These are phyloP conservation scores for Yamadazyma ubonensis DNA, from an alignment of 805 yeast genomes.

Conservation along the genomic window DNA sequence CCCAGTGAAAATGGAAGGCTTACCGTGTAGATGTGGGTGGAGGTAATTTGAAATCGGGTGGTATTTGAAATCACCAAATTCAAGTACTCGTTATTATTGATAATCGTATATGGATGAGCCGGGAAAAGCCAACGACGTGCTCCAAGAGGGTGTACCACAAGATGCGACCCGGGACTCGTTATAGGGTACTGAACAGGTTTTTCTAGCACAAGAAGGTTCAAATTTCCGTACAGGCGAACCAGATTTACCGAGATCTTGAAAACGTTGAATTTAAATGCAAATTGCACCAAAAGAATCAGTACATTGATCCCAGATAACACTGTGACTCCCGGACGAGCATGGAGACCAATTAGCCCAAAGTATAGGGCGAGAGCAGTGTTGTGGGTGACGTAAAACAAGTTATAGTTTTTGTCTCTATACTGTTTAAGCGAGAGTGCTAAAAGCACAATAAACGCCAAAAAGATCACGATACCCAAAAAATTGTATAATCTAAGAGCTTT, in stretches of 20 bases:
- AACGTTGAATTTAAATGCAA: slow-evolving; percentile 28
- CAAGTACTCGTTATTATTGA: slow-evolving; percentile 11
- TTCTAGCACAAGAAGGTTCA: slow-evolving; percentile 8
- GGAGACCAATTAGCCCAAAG: slow-evolving; percentile 49
- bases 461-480: slow-evolving; percentile 51
- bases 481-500: slow-evolving; percentile 43
- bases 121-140: slow-evolving; percentile 8
- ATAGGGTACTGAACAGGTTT: slow-evolving; percentile 12
- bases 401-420: slow-evolving; percentile 50
- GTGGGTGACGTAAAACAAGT: slow-evolving; percentile 56
- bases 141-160: slow-evolving; percentile 6
- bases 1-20: slow-evolving; percentile 12
- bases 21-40: slow-evolving; percentile 7
- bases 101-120: slow-evolving; percentile 17
- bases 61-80: slow-evolving; percentile 11
- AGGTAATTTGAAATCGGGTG: slow-evolving; percentile 7
- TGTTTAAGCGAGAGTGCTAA: slow-evolving; percentile 47
- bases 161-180: slow-evolving; percentile 14
- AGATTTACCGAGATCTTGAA: slow-evolving; percentile 1
- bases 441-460: slow-evolving; percentile 34
- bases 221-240: slow-evolving; percentile 7
- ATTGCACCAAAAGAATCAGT: slow-evolving; percentile 34
- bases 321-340: slow-evolving; percentile 69
- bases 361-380: slow-evolving; percentile 48
- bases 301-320: slow-evolving; percentile 17